Evolutionary conservation across 2,329 filamentous ascomycete species (phyloP).

Genomic region (Verruconis gallopava): DNA sequence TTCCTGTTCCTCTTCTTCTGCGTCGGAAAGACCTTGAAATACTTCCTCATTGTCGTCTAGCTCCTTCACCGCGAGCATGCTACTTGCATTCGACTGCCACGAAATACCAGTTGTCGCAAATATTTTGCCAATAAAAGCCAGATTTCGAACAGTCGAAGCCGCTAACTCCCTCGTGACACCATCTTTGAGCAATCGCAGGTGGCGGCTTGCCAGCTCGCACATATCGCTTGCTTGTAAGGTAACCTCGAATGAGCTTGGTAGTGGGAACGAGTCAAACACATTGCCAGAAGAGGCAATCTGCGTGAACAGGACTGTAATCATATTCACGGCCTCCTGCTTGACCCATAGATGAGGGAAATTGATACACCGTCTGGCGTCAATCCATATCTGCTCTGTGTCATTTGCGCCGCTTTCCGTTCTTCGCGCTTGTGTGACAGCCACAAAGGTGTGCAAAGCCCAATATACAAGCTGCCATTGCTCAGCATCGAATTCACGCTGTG

Average conservation of each 20-base stretch:
- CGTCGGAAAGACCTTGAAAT: constrained; percentile 15
- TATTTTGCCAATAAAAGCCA: constrained; percentile 65
- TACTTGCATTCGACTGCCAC: constrained; percentile 35
- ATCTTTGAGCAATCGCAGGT: constrained; percentile 47
- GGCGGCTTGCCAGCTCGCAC: constrained; percentile 42
- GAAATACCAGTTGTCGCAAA: constrained; percentile 44
- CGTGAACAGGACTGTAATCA: constrained; percentile 65
- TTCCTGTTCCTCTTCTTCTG: constrained; percentile 28
- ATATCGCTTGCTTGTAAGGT: constrained; percentile 52
- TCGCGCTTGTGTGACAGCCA: constrained; percentile 53
- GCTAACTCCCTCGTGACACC: constrained; percentile 63
- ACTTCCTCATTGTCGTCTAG: constrained; percentile 33
- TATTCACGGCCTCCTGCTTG: constrained; percentile 60
- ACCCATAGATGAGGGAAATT: constrained; percentile 60
- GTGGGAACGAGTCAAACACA: constrained; percentile 41
- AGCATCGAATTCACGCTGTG: constrained; percentile 37
- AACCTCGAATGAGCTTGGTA: constrained; percentile 60
- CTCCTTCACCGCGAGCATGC: neutral
- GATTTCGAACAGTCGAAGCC: constrained; percentile 63
- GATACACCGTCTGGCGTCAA: constrained; percentile 52
- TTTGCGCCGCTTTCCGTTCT: constrained; percentile 50
- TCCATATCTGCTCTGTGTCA: constrained; percentile 56
- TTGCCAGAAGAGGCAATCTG: constrained; percentile 55
- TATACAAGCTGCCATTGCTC: constrained; percentile 62
- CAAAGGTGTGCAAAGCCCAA: constrained; percentile 56